Percentiles rank a stretch among this genome's conserved stretches.
These are phyloP conservation scores for Xylaria intraflava DNA, from an alignment of 495 filamentous ascomycete species.

Conservation along the genomic window DNA sequence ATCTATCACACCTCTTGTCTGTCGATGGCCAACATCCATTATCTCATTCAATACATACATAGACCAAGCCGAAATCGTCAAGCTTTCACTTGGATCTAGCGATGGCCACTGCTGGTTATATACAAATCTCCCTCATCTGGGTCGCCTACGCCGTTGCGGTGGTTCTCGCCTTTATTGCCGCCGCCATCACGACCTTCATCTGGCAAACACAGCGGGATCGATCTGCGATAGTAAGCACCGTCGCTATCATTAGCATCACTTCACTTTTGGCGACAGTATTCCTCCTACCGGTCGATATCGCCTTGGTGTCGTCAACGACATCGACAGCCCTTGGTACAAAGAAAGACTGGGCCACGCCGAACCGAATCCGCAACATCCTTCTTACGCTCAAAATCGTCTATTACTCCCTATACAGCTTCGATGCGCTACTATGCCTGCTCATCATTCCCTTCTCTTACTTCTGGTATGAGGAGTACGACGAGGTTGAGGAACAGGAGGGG, in stretches of 20 bases:
- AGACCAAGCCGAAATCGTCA: background rate
- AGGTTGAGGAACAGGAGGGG: constrained; percentile 71
- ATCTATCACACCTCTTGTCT: background rate
- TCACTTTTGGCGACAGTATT: constrained; percentile 86
- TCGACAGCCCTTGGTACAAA: constrained; percentile 68
- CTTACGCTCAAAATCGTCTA: constrained; percentile 81
- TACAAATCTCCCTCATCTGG: constrained; percentile 85
- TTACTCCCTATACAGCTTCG: constrained; percentile 84
- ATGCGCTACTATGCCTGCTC: constrained; percentile 84
- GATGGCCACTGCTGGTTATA: constrained; percentile 56
- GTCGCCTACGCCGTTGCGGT: constrained; percentile 80
- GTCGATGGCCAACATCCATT: background rate
- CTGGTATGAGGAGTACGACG: constrained; percentile 94
- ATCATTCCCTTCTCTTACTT: constrained; percentile 96
- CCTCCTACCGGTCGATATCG: constrained; percentile 90
- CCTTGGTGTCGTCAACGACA: constrained; percentile 82
- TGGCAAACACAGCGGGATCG: constrained; percentile 88
- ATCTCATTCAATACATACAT: background rate
- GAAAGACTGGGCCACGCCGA: constrained; percentile 88
- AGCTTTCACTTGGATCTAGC: constrained; percentile 10
- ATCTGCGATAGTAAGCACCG: constrained; percentile 67
- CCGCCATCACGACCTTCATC: constrained; percentile 72
- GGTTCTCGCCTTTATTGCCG: constrained; percentile 59
- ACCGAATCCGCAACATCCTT: constrained; percentile 67
- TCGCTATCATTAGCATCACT: constrained; percentile 80